Percentiles rank a stretch among this genome's conserved stretches.
These are phyloP conservation scores for Phytopythium mirpurense DNA, from an alignment of 352 stramenopile species.

Conservation along the genomic window DNA sequence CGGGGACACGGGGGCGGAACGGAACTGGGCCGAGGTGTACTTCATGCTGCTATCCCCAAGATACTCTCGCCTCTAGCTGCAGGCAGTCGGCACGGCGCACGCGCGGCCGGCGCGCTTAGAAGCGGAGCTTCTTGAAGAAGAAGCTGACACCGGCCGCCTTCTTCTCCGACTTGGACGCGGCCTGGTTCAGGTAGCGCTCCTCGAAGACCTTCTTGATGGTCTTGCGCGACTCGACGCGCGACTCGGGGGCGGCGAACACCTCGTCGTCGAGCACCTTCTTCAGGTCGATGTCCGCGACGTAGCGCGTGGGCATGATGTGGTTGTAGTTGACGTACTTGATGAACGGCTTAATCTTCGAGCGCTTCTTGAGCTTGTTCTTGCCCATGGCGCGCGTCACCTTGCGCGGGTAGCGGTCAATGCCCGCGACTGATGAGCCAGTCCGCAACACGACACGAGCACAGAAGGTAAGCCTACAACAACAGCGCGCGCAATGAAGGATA, in stretches of 20 bases:
- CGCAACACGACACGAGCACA: too few species aligned
- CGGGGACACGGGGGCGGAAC: conserved; percentile 29
- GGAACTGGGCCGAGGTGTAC: conserved; percentile 63
- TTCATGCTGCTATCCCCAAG: conserved; percentile 42
- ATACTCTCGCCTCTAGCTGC: conserved; percentile 43
- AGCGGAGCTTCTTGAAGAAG: conserved; percentile 99
- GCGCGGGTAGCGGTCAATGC: conserved; percentile 94
- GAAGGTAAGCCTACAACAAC: too few species aligned
- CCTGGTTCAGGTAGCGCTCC: conserved; percentile 95
- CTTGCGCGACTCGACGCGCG: conserved; percentile 93
- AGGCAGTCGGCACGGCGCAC: conserved; percentile 13
- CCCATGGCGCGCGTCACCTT: conserved; percentile 98
- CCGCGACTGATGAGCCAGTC: conserved; percentile 90
- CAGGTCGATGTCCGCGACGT: conserved; percentile 98
- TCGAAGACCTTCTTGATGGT: conserved; percentile 99
- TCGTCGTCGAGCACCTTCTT: conserved; percentile 97
- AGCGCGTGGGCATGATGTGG: conserved; percentile 99
- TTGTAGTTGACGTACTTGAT: conserved; percentile 99
- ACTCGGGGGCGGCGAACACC: conserved; percentile 78
- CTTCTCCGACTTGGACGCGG: conserved; percentile 95
- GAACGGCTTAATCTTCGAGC: conserved; percentile 98
- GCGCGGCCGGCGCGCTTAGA: conserved; percentile 84
- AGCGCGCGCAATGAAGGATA: not conserved
- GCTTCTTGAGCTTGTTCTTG: conserved; percentile 97
- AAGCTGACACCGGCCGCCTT: conserved; percentile 97